Evolutionary conservation across 768 basidiomycete species (phyloP).

Genomic region (Boletus bicolor): DNA sequence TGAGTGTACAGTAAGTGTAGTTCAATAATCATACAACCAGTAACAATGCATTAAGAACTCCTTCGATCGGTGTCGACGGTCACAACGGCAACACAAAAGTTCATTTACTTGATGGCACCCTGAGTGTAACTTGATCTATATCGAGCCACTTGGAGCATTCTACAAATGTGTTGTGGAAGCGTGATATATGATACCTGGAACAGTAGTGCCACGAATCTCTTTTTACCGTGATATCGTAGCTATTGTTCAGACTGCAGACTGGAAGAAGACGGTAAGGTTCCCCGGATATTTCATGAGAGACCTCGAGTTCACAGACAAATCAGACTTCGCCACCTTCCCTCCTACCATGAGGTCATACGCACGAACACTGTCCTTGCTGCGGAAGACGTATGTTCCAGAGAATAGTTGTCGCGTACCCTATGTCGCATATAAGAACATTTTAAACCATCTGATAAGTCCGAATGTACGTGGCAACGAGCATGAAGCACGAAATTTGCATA

Average conservation of each 20-base stretch:
- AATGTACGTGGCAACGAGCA: slow-evolving; percentile 19
- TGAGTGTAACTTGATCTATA: not conserved
- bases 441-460: not conserved
- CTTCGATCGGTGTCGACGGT: no score
- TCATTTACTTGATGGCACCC: no score
- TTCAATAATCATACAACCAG: no score
- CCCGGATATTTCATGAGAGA: no score
- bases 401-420: not conserved
- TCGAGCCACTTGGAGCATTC: not conserved
- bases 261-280: no score
- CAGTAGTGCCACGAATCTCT: not conserved
- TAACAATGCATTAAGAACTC: no score
- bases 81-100: no score
- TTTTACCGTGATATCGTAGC: not conserved
- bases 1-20: not conserved
- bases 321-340: no score
- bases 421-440: not conserved
- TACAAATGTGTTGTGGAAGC: not conserved
- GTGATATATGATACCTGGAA: not conserved
- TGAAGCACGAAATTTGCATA: slow-evolving; percentile 40
- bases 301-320: no score
- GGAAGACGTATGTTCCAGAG: not conserved
- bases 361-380: no score
- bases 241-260: no score
- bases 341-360: no score